A percentile compares a stretch with the other conserved stretches of the same genome.
These are phyloP conservation scores for Fusarium sp. DNA, from an alignment of 2,329 filamentous ascomycete species.

Conservation along the genomic window DNA sequence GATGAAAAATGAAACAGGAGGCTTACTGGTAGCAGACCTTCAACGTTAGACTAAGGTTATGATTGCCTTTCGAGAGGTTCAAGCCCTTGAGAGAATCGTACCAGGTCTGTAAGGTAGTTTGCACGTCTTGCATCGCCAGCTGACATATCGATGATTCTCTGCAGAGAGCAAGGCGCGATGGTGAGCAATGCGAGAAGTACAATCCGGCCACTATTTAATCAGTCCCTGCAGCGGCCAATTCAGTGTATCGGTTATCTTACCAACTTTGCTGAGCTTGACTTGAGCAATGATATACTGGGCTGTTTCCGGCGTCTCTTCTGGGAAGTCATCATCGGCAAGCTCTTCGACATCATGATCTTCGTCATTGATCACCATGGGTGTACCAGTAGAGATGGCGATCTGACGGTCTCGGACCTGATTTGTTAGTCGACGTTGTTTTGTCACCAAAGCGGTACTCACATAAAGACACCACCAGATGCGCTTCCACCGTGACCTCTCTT, in stretches of 20 bases:
- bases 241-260: too few relatives aligned
- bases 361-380: background rate
- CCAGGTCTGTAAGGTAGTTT: background rate
- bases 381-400: background rate
- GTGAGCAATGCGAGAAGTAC: background rate
- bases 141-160: too few relatives aligned
- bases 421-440: background rate
- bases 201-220: background rate
- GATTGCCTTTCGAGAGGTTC: background rate
- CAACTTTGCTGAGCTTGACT: background rate
- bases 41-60: background rate
- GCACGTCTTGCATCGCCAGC: too few relatives aligned
- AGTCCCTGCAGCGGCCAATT: too few relatives aligned
- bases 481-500: background rate
- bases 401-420: background rate
- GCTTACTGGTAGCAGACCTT: background rate
- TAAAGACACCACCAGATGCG: slow-evolving; percentile 4
- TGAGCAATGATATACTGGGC: background rate
- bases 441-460: too few relatives aligned
- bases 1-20: too few relatives aligned
- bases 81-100: background rate
- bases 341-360: background rate
- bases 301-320: background rate
- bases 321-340: background rate
- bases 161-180: rapidly evolving